Percentiles rank a stretch among this genome's conserved stretches.
phyloP scores from a whole-genome alignment of 129 eudicot genomes.

The Chrysanthemum seticuspe region DNA sequence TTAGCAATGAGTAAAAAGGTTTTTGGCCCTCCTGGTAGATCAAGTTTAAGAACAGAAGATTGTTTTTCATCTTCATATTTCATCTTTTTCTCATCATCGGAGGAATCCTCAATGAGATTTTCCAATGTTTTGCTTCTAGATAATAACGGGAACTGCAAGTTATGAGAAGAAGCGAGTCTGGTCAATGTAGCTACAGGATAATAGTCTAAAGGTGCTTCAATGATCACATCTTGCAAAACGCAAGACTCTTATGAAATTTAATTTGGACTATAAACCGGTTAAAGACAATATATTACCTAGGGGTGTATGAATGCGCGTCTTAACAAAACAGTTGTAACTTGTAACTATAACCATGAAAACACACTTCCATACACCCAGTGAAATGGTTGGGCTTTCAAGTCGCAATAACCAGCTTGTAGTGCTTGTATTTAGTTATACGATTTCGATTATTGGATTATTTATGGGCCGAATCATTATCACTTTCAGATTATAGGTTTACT shows the following conservation, averaged over 20 bases:
- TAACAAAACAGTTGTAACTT: not conserved
- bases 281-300: too few species aligned
- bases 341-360: not conserved
- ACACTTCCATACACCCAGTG: not conserved
- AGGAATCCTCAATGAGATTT: constrained; percentile 41
- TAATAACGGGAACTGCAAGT: constrained; percentile 62
- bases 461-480: too few species aligned
- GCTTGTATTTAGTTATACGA: too few species aligned
- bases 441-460: too few species aligned
- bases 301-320: too few species aligned
- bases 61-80: constrained; percentile 30
- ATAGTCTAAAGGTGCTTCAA: too few species aligned
- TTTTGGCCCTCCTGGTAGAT: constrained; percentile 68
- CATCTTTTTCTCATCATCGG: constrained; percentile 39
- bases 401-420: too few species aligned
- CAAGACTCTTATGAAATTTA: too few species aligned
- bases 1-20: constrained; percentile 61
- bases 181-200: not conserved
- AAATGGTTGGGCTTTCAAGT: not conserved
- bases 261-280: too few species aligned
- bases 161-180: constrained; percentile 5
- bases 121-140: constrained; percentile 63
- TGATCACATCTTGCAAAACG: too few species aligned
- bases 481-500: too few species aligned
- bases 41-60: constrained; percentile 44